phyloP scores from a whole-genome alignment of 2,329 filamentous ascomycete species.

The Fusarium clavum region DNA sequence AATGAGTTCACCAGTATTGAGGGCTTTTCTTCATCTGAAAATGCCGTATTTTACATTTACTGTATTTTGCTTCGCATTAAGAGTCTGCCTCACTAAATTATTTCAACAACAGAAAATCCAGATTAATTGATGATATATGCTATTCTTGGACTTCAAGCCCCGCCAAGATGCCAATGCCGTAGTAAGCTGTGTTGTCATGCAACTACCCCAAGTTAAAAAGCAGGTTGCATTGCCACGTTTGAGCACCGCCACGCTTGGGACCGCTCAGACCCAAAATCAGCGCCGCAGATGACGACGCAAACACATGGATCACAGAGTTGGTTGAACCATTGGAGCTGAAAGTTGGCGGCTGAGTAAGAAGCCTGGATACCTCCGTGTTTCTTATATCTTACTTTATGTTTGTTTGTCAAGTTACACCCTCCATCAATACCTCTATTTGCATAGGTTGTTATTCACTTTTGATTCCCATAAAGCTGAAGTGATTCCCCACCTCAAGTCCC shows the following conservation, averaged over 20 bases:
- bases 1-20: not conserved
- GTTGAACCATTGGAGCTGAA: constrained; percentile 13
- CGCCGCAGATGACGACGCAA: constrained; percentile 40
- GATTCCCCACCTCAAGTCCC: constrained; percentile 30
- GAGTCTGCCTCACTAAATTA: not conserved
- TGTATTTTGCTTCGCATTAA: not conserved
- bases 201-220: not conserved
- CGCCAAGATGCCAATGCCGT: constrained; percentile 20
- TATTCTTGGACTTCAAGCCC: not conserved
- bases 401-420: not conserved
- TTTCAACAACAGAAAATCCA: not conserved
- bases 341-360: constrained; percentile 37
- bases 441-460: not conserved
- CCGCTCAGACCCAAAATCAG: constrained; percentile 25
- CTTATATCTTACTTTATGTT: constrained; percentile 24
- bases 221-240: constrained; percentile 31
- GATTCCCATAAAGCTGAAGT: constrained; percentile 11
- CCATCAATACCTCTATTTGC: not conserved
- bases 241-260: constrained; percentile 36
- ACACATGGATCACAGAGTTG: constrained; percentile 20
- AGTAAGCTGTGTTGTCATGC: constrained; percentile 13
- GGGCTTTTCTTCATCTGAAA: not conserved
- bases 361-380: constrained; percentile 29
- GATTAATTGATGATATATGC: not conserved
- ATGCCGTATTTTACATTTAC: not conserved